Percentiles rank a stretch among this genome's conserved stretches.
Evolutionary conservation across 805 yeast genomes (phyloP).

Genomic region (Monosporozyma aerobia): DNA sequence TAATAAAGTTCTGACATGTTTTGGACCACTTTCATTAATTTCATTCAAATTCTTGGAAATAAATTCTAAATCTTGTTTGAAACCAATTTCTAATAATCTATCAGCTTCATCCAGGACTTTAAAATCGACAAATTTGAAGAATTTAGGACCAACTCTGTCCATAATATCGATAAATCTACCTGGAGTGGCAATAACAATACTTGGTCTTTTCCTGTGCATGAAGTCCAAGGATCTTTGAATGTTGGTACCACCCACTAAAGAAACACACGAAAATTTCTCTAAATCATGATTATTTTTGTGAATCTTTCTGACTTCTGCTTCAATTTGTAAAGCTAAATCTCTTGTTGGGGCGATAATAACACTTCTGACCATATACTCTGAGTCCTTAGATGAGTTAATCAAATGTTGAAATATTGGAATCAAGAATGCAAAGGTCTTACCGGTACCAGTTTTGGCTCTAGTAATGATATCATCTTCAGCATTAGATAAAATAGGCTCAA

Average conservation of each 20-base stretch:
- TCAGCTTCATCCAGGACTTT: conserved; percentile 89
- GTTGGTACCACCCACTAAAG: conserved; percentile 63
- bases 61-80: conserved; percentile 52
- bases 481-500: conserved; percentile 45
- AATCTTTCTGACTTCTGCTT: conserved; percentile 49
- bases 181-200: conserved; percentile 79
- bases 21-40: conserved; percentile 24
- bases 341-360: conserved; percentile 83
- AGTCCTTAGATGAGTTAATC: conserved; percentile 27
- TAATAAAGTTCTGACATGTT: conserved; percentile 53
- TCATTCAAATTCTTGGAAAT: conserved; percentile 44
- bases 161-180: conserved; percentile 69
- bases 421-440: conserved; percentile 85
- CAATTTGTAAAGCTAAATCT: conserved; percentile 80
- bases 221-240: conserved; percentile 31
- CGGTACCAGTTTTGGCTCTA: conserved; percentile 92
- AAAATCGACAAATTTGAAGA: conserved; percentile 47
- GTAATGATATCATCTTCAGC: conserved; percentile 60
- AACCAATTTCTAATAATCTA: conserved; percentile 72
- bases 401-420: conserved; percentile 63
- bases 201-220: conserved; percentile 32
- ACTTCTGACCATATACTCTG: conserved; percentile 39
- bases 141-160: conserved; percentile 34
- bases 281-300: conserved; percentile 23
- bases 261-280: conserved; percentile 33